These are phyloP conservation scores for Candida alai DNA, from an alignment of 805 yeast species.

Conservation along the genomic window DNA sequence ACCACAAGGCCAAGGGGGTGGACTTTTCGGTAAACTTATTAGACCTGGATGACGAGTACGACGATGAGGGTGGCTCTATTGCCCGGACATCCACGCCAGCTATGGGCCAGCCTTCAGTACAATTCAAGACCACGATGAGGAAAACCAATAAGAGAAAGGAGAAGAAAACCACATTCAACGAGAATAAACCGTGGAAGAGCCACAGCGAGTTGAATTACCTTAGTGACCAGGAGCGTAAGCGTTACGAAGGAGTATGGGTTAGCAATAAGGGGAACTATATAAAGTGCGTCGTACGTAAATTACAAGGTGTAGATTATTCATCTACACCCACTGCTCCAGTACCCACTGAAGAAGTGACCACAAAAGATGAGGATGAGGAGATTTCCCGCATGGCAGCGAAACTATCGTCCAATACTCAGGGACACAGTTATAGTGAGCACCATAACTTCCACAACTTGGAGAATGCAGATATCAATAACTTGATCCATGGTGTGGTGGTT, in stretches of 20 bases:
- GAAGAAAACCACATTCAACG: constrained; percentile 56
- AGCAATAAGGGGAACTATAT: constrained; percentile 72
- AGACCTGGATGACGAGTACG: constrained; percentile 13
- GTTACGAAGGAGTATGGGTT: constrained; percentile 94
- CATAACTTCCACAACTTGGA: constrained; percentile 29
- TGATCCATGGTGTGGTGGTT: constrained; percentile 62
- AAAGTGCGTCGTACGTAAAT: constrained; percentile 29
- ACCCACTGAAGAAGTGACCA: neutral
- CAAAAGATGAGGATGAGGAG: constrained; percentile 14
- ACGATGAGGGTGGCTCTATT: neutral
- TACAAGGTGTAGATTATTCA: constrained; percentile 24
- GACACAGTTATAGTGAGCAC: constrained; percentile 17
- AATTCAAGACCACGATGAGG: constrained; percentile 51
- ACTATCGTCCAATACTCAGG: constrained; percentile 25
- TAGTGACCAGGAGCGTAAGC: constrained; percentile 66
- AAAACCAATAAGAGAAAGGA: constrained; percentile 37
- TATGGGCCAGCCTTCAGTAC: constrained; percentile 25
- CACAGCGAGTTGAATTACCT: constrained; percentile 56
- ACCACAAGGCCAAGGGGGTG: constrained; percentile 14
- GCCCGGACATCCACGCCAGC: neutral
- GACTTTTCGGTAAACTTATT: constrained; percentile 10
- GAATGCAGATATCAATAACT: constrained; percentile 23
- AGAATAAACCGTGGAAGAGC: constrained; percentile 91
- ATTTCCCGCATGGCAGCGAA: constrained; percentile 30
- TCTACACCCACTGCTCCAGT: neutral